Base-by-base conservation (phyloP, 2,329 filamentous ascomycete species). In the Trichoderma koningiopsis region DNA sequence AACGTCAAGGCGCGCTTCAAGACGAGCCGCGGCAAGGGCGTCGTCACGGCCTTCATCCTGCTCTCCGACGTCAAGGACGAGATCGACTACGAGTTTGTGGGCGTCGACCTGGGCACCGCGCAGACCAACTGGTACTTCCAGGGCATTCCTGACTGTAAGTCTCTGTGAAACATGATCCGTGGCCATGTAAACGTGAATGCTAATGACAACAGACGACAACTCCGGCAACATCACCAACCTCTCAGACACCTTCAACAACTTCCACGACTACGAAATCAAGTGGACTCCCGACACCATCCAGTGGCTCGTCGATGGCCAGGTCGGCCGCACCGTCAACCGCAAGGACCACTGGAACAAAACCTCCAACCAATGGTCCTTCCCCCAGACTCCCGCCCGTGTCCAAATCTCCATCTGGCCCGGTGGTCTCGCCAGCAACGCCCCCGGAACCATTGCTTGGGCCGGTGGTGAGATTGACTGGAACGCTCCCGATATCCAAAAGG, bases 111-210 rank as follows among this genome's bases (percentile, higher is more conserved):
- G 71, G 77, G 84, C 58, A 87, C 86, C 72, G 92, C 91, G 22
- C 94, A 99, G 84, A 96, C 94, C 78, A 99, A 99, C 84, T 99
- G 90, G 85, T 99, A 97, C 83, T 97, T 91, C 83, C 94, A 97
- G 83, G 96, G 96, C 77, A 91, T 97, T 72, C 91, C 93, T 49
- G 86, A 95, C 79, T 98, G 93, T 97, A 85, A 84, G 47, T 1
- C 33, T 33, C 33, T 33, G 2, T 10, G 7, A n/a, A n/a, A n/a
- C n/a, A n/a, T n/a, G 10, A 33, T 33, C 10, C 10, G 33, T 33
- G 31, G 8, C 8, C 31, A 7, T 10, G 33, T 11, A 0, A 33
- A 11, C 10, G 8, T 3, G 4, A 3, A 33, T 33, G 33, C 33
- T 33, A 33, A 33, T 10, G 31, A 33, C 31, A 33, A 33, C 31